Base-by-base conservation (phyloP, 495 filamentous ascomycete genomes). In the Daldinia loculata region DNA sequence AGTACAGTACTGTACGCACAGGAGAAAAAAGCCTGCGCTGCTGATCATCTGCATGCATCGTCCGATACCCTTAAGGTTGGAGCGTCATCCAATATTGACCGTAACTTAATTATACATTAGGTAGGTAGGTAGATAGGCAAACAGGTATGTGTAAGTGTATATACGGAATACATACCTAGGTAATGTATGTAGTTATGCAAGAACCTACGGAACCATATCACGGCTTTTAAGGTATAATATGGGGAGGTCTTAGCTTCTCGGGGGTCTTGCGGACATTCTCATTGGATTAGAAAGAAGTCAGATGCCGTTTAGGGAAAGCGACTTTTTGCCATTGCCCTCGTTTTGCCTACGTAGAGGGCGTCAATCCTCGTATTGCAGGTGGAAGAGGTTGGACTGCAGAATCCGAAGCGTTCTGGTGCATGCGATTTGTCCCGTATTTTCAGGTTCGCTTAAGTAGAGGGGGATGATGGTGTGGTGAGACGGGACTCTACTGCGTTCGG, bases 221-320 rank as follows among this genome's bases (percentile, higher is more conserved):
- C 26, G 50, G 26, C 24, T 6, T n/a, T 27, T 56, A 56, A 56
- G 53, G 30, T 30, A 56, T 30, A 15, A 4, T 52, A 52, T 52
- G 50, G 50, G 26, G 12, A n/a, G 8, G 32, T 56, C 53, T 56
- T 56, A 19, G 27, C 12, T 22, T 12, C 19, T 56, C 24, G 50
- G 26, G 9, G 24, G 24, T 29, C 50, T 30, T 29, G 15, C 30
- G 27, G 36, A 26, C 30, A 61, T 56, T 66, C 57, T 65, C 53
- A 73, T 73, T 73, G 70, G 70, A 48, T 17, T 19, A 61, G 39
- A 63, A 19, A 53, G 41, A 57, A 48, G 69, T 69, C 70, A 63
- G 61, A 73, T 73, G 61, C 70, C 70, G 14, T 61, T 73, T 73
- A 50, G 39, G 70, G 70, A 73, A 73, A 73, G 56, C 65, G 61